Percentiles rank a stretch among this genome's conserved stretches.
phyloP scores from a whole-genome alignment of 164 flowering plant genomes.

The Piper betle region DNA sequence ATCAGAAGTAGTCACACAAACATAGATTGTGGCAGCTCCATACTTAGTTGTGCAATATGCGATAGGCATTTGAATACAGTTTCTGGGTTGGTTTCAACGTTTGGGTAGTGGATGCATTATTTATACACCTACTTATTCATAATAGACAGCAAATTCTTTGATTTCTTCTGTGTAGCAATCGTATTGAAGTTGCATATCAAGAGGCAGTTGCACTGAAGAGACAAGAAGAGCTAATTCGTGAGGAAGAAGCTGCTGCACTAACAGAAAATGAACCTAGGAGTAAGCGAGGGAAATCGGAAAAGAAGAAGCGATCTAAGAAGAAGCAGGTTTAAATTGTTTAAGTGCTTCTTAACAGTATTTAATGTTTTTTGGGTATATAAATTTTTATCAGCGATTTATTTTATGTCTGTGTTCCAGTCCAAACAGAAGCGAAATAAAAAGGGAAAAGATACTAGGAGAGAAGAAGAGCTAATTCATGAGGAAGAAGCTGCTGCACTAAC shows the following conservation, averaged over 20 bases:
- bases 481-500: conserved; percentile 85
- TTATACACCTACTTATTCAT: background rate
- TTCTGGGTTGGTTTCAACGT: too few species aligned
- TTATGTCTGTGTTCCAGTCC: conserved; percentile 23
- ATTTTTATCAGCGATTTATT: background rate
- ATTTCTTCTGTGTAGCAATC: conserved; percentile 34
- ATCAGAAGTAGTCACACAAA: background rate
- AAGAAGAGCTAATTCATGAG: conserved; percentile 66
- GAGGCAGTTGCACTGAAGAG: conserved; percentile 95
- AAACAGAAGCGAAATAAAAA: conserved; percentile 82
- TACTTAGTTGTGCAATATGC: too few species aligned
- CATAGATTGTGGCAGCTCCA: too few species aligned
- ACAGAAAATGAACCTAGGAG: conserved; percentile 79
- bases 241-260: conserved; percentile 81
- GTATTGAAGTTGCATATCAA: conserved; percentile 93
- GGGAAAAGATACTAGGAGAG: conserved; percentile 66
- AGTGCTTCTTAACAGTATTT: background rate
- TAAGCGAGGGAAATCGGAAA: conserved; percentile 57
- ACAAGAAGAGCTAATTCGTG: conserved; percentile 99
- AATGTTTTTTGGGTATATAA: background rate
- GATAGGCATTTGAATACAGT: too few species aligned
- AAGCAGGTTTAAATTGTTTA: conserved; percentile 51
- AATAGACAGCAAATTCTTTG: too few species aligned
- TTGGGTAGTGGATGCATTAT: too few species aligned
- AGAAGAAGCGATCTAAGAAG: conserved; percentile 83